Conservation (phyloP, 2,329 filamentous ascomycete genomes). For the Intubia oerlemansii region DNA sequence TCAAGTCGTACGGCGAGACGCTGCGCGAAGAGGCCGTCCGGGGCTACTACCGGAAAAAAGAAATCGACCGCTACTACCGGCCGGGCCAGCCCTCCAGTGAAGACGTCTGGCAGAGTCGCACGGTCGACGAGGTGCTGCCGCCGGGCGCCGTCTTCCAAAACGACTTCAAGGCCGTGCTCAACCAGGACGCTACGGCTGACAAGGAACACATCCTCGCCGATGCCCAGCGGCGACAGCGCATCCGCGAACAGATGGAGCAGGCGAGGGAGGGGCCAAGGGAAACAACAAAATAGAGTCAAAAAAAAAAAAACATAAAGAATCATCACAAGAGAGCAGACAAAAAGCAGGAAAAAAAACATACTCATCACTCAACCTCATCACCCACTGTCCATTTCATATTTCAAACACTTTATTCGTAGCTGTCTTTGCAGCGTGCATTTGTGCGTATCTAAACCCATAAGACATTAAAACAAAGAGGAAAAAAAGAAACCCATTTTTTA, state of each 20-base stretch:
- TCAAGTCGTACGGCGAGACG: slow-evolving; percentile 34
- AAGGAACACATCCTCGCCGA: slow-evolving; percentile 20
- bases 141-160: slow-evolving; percentile 22
- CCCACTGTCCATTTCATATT: no score
- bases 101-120: slow-evolving; percentile 67
- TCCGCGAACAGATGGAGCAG: slow-evolving; percentile 15
- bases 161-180: slow-evolving; percentile 13
- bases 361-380: no score
- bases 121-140: slow-evolving; percentile 29
- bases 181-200: slow-evolving; percentile 12
- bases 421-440: no score
- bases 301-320: slow-evolving; percentile 4
- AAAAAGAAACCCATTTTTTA: no score
- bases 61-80: slow-evolving; percentile 45
- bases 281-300: slow-evolving; percentile 4
- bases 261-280: no score
- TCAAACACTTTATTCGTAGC: no score
- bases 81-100: slow-evolving; percentile 51
- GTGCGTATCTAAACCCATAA: no score
- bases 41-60: slow-evolving; percentile 46
- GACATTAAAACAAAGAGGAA: slow-evolving; percentile 1
- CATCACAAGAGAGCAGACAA: no score
- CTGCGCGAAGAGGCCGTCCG: slow-evolving; percentile 40
- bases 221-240: slow-evolving; percentile 15
- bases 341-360: no score